Percentiles rank a stretch among this genome's conserved stretches.
These are phyloP conservation scores for Blastocystis sp. DNA, from an alignment of 352 stramenopile species.

Conservation along the genomic window DNA sequence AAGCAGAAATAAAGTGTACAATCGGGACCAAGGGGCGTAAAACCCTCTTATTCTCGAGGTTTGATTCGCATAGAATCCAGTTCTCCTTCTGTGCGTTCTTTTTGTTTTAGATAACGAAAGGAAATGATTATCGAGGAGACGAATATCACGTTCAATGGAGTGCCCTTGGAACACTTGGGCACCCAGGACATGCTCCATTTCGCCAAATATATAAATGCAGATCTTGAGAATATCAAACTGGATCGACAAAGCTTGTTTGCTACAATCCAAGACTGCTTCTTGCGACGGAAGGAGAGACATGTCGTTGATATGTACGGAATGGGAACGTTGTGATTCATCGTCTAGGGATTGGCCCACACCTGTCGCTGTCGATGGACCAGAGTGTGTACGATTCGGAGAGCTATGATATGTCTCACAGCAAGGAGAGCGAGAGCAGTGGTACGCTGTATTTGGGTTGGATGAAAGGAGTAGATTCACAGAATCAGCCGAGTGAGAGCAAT, in stretches of 20 bases:
- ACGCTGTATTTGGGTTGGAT: not conserved
- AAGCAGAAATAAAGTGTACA: too few species aligned
- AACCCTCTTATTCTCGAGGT: not conserved
- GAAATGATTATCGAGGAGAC: conserved; percentile 29
- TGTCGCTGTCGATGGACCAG: not conserved
- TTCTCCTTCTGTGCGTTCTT: not conserved
- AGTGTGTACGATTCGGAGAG: not conserved
- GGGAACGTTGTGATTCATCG: not conserved
- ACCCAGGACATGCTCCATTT: conserved; percentile 62
- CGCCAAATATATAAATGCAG: conserved; percentile 35
- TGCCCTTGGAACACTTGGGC: conserved; percentile 40
- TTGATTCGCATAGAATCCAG: not conserved
- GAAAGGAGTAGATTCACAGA: not conserved
- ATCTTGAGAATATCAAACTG: not conserved
- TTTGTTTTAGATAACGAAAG: not conserved
- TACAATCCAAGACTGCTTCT: conserved; percentile 42
- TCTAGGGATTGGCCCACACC: not conserved
- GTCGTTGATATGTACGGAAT: conserved; percentile 10
- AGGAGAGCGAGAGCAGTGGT: not conserved
- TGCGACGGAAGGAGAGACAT: conserved; percentile 44
- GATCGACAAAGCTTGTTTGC: conserved; percentile 62
- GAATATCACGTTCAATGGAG: conserved; percentile 53
- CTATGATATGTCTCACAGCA: not conserved
- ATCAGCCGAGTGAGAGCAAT: not conserved
- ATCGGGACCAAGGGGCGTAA: too few species aligned